Percentiles rank a stretch among this genome's conserved stretches.
Evolutionary conservation across 192 early-diverging fungal genomes (phyloP).

Genomic region (Coemansia sp.): DNA sequence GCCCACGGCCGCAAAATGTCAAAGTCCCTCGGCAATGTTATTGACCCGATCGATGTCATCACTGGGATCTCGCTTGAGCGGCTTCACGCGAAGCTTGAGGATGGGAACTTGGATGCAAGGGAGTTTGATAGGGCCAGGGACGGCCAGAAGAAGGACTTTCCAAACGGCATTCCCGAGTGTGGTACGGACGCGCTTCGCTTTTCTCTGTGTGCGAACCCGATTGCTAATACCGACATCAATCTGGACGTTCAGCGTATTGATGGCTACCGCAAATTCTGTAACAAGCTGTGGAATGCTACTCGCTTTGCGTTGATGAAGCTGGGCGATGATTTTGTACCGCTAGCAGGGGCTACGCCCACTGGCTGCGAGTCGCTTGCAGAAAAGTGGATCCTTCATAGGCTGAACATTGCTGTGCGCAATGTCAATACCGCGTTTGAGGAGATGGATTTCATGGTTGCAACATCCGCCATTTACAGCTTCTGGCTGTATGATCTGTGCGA

Average conservation of each 20-base stretch:
- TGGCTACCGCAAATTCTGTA: conserved; percentile 99
- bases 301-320: conserved; percentile 96
- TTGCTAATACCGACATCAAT: conserved; percentile 85
- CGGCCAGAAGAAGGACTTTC: conserved; percentile 87
- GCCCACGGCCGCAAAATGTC: conserved; percentile 98
- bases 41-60: conserved; percentile 97
- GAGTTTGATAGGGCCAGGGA: conserved; percentile 88
- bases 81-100: conserved; percentile 75
- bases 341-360: conserved; percentile 56
- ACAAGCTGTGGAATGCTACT: conserved; percentile 99
- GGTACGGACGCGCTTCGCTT: conserved; percentile 95
- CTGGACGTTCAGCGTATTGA: conserved; percentile 95
- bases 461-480: conserved; percentile 85
- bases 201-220: conserved; percentile 76
- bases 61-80: conserved; percentile 83
- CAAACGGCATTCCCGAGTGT: conserved; percentile 97
- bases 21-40: conserved; percentile 95
- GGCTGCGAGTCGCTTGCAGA: conserved; percentile 90
- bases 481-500: conserved; percentile 98
- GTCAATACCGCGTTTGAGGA: conserved; percentile 74
- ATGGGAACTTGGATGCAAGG: conserved; percentile 86
- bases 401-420: conserved; percentile 81
- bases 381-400: conserved; percentile 88
- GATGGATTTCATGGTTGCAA: conserved; percentile 93
- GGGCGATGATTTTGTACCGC: conserved; percentile 83